phyloP scores from a whole-genome alignment of 2,329 filamentous ascomycete genomes.

The Aureobasidium mangrovei region DNA sequence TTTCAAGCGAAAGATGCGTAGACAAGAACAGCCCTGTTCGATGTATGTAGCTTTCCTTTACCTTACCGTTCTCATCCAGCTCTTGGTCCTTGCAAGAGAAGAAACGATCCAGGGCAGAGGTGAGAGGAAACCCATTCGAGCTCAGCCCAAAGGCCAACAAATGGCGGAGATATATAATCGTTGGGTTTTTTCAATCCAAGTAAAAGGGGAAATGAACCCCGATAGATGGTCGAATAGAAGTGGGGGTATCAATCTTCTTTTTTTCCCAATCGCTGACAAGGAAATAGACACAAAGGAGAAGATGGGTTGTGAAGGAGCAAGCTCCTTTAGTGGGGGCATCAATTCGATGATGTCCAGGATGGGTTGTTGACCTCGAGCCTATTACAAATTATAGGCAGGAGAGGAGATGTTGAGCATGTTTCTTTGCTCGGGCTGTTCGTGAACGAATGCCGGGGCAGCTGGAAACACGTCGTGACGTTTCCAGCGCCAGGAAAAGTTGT shows the following conservation, averaged over 20 bases:
- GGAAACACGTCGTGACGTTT: conserved; percentile 4
- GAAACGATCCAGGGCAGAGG: not conserved
- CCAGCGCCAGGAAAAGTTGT: not conserved
- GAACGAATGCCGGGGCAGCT: not conserved
- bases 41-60: not conserved
- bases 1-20: no score
- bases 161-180: not conserved
- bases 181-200: not conserved
- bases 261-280: not conserved
- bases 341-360: not conserved
- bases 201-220: not conserved
- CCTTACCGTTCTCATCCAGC: not conserved
- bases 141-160: conserved; percentile 12
- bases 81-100: conserved; percentile 8
- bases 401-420: conserved; percentile 1
- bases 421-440: conserved; percentile 6
- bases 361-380: conserved; percentile 12
- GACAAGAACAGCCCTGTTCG: conserved; percentile 6
- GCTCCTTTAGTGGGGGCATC: not conserved
- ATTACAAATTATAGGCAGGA: conserved; percentile 8
- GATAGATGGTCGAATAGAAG: not conserved
- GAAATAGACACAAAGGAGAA: conserved; percentile 10
- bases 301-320: not conserved
- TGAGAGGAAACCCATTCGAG: not conserved
- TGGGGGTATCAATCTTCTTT: conserved; percentile 8